Conservation (phyloP, 345 rosid species). For the Lumnitzera racemosa region DNA sequence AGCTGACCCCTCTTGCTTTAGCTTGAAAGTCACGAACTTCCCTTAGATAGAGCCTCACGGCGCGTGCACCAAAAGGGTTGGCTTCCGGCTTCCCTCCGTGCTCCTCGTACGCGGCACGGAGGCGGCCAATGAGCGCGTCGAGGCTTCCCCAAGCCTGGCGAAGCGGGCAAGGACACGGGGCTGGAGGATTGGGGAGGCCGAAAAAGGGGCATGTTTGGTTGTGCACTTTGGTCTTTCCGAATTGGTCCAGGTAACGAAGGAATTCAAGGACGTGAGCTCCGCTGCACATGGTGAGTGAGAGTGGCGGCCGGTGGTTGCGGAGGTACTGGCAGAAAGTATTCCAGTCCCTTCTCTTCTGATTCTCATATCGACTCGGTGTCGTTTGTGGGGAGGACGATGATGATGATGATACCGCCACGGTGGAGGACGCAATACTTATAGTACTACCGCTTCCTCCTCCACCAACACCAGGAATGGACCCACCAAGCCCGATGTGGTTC, state of each 20-base stretch:
- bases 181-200: slow-evolving; percentile 82
- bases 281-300: slow-evolving; percentile 61
- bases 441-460: background rate
- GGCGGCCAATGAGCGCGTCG: slow-evolving; percentile 92
- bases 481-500: background rate
- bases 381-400: slow-evolving; percentile 27
- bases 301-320: slow-evolving; percentile 72
- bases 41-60: slow-evolving; percentile 73
- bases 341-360: slow-evolving; percentile 87
- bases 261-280: slow-evolving; percentile 90
- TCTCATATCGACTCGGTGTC: slow-evolving; percentile 73
- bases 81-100: slow-evolving; percentile 79
- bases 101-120: slow-evolving; percentile 92
- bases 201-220: slow-evolving; percentile 81
- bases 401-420: slow-evolving; percentile 11
- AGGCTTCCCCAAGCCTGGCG: slow-evolving; percentile 98
- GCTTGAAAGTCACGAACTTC: slow-evolving; percentile 94
- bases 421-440: slow-evolving; percentile 9
- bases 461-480: background rate
- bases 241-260: slow-evolving; percentile 66
- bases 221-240: slow-evolving; percentile 75
- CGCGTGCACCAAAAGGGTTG: slow-evolving; percentile 84
- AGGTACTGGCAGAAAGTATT: slow-evolving; percentile 88
- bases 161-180: slow-evolving; percentile 88
- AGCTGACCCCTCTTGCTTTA: slow-evolving; percentile 89